These are phyloP conservation scores for Pterocarpus santalinus DNA, from an alignment of 306 rosid genomes.

Conservation along the genomic window DNA sequence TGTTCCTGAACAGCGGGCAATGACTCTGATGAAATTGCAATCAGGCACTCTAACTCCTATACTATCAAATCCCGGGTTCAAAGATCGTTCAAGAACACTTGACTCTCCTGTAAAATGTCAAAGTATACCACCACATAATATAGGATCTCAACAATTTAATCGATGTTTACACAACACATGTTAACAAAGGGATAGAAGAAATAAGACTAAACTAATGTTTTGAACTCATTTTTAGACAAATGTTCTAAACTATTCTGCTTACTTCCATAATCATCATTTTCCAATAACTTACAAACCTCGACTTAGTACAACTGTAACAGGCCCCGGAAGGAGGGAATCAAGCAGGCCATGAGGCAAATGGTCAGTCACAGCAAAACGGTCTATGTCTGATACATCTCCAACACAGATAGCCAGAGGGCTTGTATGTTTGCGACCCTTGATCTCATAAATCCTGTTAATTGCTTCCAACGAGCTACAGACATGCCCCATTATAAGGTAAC, in stretches of 20 bases:
- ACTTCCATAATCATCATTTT: background rate
- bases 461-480: slow-evolving; percentile 76
- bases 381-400: slow-evolving; percentile 71
- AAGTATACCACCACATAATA: slow-evolving; percentile 41
- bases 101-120: slow-evolving; percentile 76
- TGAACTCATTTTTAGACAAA: background rate
- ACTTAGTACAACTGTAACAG: slow-evolving; percentile 81
- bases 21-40: slow-evolving; percentile 77
- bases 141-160: background rate
- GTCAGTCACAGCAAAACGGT: slow-evolving; percentile 73
- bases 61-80: slow-evolving; percentile 92
- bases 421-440: slow-evolving; percentile 80
- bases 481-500: slow-evolving; percentile 38
- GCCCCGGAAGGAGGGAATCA: slow-evolving; percentile 89
- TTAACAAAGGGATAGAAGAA: no score
- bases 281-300: slow-evolving; percentile 66
- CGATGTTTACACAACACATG: background rate
- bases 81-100: slow-evolving; percentile 81
- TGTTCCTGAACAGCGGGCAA: slow-evolving; percentile 75
- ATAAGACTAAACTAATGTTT: background rate
- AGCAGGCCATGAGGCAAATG: slow-evolving; percentile 81
- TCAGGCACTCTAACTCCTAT: slow-evolving; percentile 94
- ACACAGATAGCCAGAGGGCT: slow-evolving; percentile 91
- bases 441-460: slow-evolving; percentile 77
- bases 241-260: background rate